phyloP scores from a whole-genome alignment of 208 protist genomes.

The Leishmania major region DNA sequence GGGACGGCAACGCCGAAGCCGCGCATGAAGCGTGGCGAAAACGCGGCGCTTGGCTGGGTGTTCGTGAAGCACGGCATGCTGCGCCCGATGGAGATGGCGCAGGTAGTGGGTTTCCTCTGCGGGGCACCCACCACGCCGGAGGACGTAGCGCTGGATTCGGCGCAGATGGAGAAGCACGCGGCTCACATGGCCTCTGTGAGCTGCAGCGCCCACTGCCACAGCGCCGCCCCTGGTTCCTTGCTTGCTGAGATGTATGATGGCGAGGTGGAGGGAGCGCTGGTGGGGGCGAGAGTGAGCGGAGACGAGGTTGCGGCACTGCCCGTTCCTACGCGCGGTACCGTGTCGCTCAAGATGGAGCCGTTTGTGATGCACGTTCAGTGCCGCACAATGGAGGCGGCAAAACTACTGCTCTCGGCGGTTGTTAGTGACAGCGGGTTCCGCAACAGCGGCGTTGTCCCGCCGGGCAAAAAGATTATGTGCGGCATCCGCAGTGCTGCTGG shows the following conservation, averaged over 20 bases:
- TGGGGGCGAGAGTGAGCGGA: slow-evolving; percentile 2
- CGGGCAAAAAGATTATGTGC: slow-evolving; percentile 79
- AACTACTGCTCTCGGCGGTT: slow-evolving; percentile 66
- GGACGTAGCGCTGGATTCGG: slow-evolving; percentile 30
- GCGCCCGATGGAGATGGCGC: slow-evolving; percentile 53
- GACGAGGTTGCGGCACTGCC: slow-evolving; percentile 7
- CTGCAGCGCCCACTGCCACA: not conserved
- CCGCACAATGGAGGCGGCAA: slow-evolving; percentile 76
- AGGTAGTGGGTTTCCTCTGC: slow-evolving; percentile 64
- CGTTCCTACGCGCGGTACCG: slow-evolving; percentile 47
- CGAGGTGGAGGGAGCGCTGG: slow-evolving; percentile 67
- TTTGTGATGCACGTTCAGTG: slow-evolving; percentile 91
- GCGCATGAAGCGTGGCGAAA: slow-evolving; percentile 65
- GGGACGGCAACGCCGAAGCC: slow-evolving; percentile 10
- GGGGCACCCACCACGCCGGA: slow-evolving; percentile 28
- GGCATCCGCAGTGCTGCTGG: slow-evolving; percentile 74
- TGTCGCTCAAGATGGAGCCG: slow-evolving; percentile 87
- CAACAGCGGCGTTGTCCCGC: slow-evolving; percentile 87
- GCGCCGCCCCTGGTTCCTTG: not conserved
- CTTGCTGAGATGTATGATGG: slow-evolving; percentile 26
- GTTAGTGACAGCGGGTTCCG: slow-evolving; percentile 78
- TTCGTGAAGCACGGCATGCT: slow-evolving; percentile 83
- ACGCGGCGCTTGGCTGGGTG: slow-evolving; percentile 80
- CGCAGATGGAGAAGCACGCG: slow-evolving; percentile 25
- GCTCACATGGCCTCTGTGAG: slow-evolving; percentile 15